phyloP scores from a whole-genome alignment of 2,329 filamentous ascomycete species.

The Daldinia sp. region DNA sequence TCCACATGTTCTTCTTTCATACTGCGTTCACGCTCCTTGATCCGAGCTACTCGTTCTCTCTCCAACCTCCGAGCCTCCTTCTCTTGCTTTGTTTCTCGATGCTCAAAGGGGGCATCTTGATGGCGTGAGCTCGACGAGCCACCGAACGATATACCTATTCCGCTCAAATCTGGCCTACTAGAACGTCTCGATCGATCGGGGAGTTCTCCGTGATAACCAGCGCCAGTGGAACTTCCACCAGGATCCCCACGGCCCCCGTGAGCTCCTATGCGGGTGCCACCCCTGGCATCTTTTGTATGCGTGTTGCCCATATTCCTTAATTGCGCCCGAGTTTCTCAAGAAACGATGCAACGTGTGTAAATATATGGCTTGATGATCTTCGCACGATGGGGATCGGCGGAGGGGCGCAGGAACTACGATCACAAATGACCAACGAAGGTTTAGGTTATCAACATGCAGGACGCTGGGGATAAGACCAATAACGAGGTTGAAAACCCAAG shows the following conservation, averaged over 20 bases:
- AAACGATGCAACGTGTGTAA: neutral
- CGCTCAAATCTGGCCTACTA: constrained; percentile 61
- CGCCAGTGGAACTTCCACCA: constrained; percentile 41
- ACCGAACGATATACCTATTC: constrained; percentile 59
- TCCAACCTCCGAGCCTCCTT: constrained; percentile 88
- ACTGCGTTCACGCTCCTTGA: constrained; percentile 90
- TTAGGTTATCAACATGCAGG: constrained; percentile 27
- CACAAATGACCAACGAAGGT: constrained; percentile 17
- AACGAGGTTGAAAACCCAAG: constrained; percentile 6
- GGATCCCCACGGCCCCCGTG: constrained; percentile 38
- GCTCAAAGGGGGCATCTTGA: constrained; percentile 64
- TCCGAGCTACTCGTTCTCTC: constrained; percentile 78
- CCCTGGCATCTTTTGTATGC: constrained; percentile 46
- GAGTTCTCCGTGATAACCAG: constrained; percentile 43
- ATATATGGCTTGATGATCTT: constrained; percentile 6
- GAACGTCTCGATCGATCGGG: constrained; percentile 48
- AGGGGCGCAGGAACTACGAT: constrained; percentile 8
- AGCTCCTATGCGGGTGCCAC: constrained; percentile 36
- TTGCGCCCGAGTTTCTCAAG: neutral
- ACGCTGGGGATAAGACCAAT: constrained; percentile 17
- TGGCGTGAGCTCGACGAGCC: constrained; percentile 55
- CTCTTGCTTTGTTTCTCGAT: constrained; percentile 91
- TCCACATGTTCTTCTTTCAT: constrained; percentile 93
- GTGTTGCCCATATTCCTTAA: constrained; percentile 46
- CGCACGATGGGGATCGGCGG: constrained; percentile 7